These are phyloP conservation scores for Trypanosoma melophagium DNA, from an alignment of 208 protist species.

Conservation along the genomic window DNA sequence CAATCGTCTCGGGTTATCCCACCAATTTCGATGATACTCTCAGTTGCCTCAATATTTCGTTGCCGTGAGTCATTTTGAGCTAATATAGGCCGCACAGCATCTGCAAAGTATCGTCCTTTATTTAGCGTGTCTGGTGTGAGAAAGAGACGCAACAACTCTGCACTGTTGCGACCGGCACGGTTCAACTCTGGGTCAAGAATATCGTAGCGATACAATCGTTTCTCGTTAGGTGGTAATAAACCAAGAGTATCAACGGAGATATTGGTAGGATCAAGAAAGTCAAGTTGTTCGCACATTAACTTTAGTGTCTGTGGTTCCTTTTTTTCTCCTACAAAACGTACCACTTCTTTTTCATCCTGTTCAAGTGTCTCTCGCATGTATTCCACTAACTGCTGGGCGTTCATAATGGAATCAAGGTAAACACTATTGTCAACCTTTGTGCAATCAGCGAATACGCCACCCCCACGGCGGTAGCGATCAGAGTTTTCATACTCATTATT, in stretches of 20 bases:
- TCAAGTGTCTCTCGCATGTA: slow-evolving; percentile 93
- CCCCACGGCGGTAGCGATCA: slow-evolving; percentile 57
- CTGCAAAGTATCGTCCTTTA: slow-evolving; percentile 93
- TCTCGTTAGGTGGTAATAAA: slow-evolving; percentile 83
- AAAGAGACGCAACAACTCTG: slow-evolving; percentile 94
- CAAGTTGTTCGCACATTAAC: slow-evolving; percentile 60
- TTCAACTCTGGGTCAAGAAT: slow-evolving; percentile 96
- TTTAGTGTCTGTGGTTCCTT: slow-evolving; percentile 50
- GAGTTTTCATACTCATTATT: slow-evolving; percentile 80
- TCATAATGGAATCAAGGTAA: slow-evolving; percentile 84
- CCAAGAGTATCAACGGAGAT: slow-evolving; percentile 95
- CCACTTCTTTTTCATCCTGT: slow-evolving; percentile 71
- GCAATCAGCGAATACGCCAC: slow-evolving; percentile 85
- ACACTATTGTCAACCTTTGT: slow-evolving; percentile 95
- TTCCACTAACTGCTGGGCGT: slow-evolving; percentile 80
- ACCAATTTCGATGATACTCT: slow-evolving; percentile 77
- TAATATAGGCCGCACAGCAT: slow-evolving; percentile 90
- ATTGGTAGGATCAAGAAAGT: slow-evolving; percentile 55
- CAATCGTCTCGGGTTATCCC: slow-evolving; percentile 90
- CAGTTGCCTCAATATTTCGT: slow-evolving; percentile 83
- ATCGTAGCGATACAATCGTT: slow-evolving; percentile 74
- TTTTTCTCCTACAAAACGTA: slow-evolving; percentile 31
- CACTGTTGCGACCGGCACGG: slow-evolving; percentile 80
- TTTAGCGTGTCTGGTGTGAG: slow-evolving; percentile 95
- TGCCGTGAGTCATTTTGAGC: slow-evolving; percentile 76